Base-by-base conservation (phyloP, 2,329 filamentous ascomycete genomes). In the Aphanoascus verrucosus region DNA sequence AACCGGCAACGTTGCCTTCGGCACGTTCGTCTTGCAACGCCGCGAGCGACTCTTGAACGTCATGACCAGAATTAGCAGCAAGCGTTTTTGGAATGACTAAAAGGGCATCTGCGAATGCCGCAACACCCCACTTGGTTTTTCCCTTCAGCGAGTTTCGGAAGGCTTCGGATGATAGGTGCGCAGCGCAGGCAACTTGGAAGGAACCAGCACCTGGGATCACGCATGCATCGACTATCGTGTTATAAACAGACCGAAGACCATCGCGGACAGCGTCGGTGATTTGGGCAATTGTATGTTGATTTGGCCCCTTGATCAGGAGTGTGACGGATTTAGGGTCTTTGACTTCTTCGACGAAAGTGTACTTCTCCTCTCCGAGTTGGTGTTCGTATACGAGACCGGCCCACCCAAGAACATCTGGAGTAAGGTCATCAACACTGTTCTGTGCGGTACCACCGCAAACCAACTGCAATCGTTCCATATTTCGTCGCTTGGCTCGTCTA, bases 261-360 rank as follows among this genome's bases (percentile, higher is more conserved):
- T 98, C 93, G 52, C 93, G 83, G 43, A 97, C 93, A 2, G 93
- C 93, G 67, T 98, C 93, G 60, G 89, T 94, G 65, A 98, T 89
- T 72, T 98, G 93, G 12, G 86, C 83, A 64, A 98, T 98, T 57
- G 91, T 97, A 76, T 98, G 93, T 65, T 84, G 78, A 72, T 98
- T 98, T 59, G 93, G 93, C 20, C 93, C 93, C 78, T 97, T 98
- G 78, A 98, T 97, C 64, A 98, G 79, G 32, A 98, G 77, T 14
- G 93, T 98, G 45, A 98, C 93, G 1, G 91, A 96, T 77, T 98
- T 98, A 58, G 93, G 88, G 57, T 97, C 89, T 78, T 96, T 97
- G 65, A 98, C 93, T 63, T 98, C 93, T 73, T 98, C 93, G 57
- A 98, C 80, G 68, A 98, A 98, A 5, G 93, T 98, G 75, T 88